Evolutionary conservation across 2,329 filamentous ascomycete genomes (phyloP), one percentile per base, ranked within the genome.

Genomic region (Calycina marina): DNA sequence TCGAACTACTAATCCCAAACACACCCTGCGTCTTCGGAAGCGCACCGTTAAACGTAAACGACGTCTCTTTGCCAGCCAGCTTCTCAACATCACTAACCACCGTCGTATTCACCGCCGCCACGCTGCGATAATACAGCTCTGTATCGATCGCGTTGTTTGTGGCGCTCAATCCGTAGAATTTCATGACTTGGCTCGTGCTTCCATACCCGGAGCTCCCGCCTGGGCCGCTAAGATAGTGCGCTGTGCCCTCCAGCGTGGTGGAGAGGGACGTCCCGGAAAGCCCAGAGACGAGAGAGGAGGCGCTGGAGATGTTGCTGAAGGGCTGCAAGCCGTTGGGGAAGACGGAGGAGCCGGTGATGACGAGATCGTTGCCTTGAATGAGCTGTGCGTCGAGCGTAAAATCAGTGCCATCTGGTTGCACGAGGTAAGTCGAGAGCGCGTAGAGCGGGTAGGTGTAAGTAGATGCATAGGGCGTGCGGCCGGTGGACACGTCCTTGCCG

Each of bases 251-350:
- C 40, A 74, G 67, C 25, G 49, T 61, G 1, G 72, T 78, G 2
- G 46, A 49, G 6, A 72, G 46, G 3, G 49, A 43, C 0, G 61
- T 54, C 5, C 60, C 62, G 12, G 46, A 39, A 39, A 61, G 53
- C 5, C 40, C 16, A 30, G 47, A 25, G 24, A 47, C 35, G 34
- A 56, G 28, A 4, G 52, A 36, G 14, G 54, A 43, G n/a, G n/a
- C n/a, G n/a, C n/a, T n/a, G n/a, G n/a, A n/a, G n/a, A n/a, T n/a
- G n/a, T n/a, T n/a, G n/a, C n/a, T n/a, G 41, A 77, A 76, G 0
- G 64, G 67, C 40, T 77, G 69, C 3, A 77, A 54, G 2, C 71
- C 72, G 0, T 63, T 70, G 1, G 75, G 68, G 31, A 79, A 72
- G 15, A 69, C 59, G 2, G 64, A 52, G 6, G 53, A 47, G 4